Base-by-base conservation (phyloP, 2,329 filamentous ascomycete genomes). In the Paraconiothyrium brasiliense region DNA sequence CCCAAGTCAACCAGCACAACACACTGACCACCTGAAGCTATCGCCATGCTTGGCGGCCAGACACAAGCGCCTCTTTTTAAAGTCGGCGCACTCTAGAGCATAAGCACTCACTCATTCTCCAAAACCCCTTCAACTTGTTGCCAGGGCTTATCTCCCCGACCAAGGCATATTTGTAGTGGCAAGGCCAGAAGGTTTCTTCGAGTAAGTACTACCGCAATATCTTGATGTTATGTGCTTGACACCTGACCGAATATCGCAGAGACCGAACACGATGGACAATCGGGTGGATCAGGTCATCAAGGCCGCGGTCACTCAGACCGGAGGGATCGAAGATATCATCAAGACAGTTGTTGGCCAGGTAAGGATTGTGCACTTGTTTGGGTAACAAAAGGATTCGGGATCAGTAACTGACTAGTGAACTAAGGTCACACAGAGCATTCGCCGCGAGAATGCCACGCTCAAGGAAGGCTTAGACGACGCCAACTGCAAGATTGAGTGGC, bases 311-410 rank as follows among this genome's bases (percentile, higher is more conserved):
- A 30, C 35, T 7, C 50, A 41, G 35, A 54, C 50, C 10, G 50
- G 50, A 3, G 50, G 50, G 20, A 54, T 54, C 16, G 50, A 54
- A 22, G 50, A 54, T 11, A 54, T 41, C 35, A 41, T 54, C 10
- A 54, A 54, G 14, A 13, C 13, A 13, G 30, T 22, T 4, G 22
- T 54, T 4, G 50, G 22, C 16, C 22, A 54, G 22, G 49, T 52
- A 37, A 37, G 50, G 2, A 43, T 2, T 8, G 11, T 30, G 27
- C 6, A 30, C 20, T 20, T 30, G 6, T 30, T 4, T 2, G 27
- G 4, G 27, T 20, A 30, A 20, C 22, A 7, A 9, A 16, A 50
- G 32, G 44, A 10, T n/a, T 32, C 16, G 14, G 16, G 2, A 11
- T 48, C 9, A 6, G 20, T 10, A 5, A 32, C 3, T 32, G 8